phyloP scores from a whole-genome alignment of 345 rosid species.

The Linum lewisii region DNA sequence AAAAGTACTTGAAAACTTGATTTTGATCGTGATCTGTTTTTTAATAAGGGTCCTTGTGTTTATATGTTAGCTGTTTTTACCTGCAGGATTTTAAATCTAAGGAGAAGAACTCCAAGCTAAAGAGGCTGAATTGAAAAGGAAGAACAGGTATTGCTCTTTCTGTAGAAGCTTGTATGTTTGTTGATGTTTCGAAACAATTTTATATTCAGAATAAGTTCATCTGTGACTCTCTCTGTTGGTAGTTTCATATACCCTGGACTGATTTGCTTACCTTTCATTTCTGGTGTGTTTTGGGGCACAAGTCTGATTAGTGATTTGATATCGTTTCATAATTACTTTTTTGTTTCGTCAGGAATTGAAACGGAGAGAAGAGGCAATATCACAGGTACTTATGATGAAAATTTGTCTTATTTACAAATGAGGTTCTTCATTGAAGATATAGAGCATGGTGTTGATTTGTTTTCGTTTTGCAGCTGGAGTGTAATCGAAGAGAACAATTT shows the following conservation, averaged over 20 bases:
- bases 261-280: not conserved
- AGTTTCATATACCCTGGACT: too few relatives aligned
- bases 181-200: too few relatives aligned
- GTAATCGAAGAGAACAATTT: conserved; percentile 89
- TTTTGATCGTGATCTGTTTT: conserved; percentile 11
- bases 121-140: conserved; percentile 77
- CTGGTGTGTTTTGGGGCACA: conserved; percentile 7
- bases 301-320: not conserved
- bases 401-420: conserved; percentile 7
- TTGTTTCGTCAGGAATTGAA: conserved; percentile 58
- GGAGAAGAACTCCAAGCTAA: conserved; percentile 92
- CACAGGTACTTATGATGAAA: conserved; percentile 29
- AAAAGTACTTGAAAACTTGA: conserved; percentile 37
- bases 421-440: conserved; percentile 9
- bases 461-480: conserved; percentile 67
- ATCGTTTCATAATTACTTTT: conserved; percentile 6
- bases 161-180: conserved; percentile 1
- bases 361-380: conserved; percentile 77
- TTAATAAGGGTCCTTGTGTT: conserved; percentile 13
- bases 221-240: too few relatives aligned
- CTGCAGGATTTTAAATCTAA: conserved; percentile 67
- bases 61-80: conserved; percentile 10
- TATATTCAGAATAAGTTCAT: too few relatives aligned
- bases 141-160: conserved; percentile 57
- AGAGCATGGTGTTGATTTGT: conserved; percentile 7